Percentiles rank a stretch among this genome's conserved stretches.
These are phyloP conservation scores for Harrya chromipes DNA, from an alignment of 768 basidiomycete species.

Conservation along the genomic window DNA sequence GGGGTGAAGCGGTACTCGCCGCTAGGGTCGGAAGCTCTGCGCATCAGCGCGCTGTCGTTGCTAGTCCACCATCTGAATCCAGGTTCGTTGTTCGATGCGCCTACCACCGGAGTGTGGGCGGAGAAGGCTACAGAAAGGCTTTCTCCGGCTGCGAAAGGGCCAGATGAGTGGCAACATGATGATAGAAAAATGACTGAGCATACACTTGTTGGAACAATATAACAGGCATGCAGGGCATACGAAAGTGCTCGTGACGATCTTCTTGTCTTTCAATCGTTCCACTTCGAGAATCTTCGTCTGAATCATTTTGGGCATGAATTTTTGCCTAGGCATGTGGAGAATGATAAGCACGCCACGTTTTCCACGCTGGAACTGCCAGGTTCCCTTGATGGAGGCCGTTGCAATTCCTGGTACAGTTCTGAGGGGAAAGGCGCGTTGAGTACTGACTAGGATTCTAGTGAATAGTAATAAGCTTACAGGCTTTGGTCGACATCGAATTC, in stretches of 20 bases:
- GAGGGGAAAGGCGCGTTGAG: background rate
- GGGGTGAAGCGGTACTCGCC: slow-evolving; percentile 8
- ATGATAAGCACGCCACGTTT: slow-evolving; percentile 30
- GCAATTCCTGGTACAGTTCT: slow-evolving; percentile 14
- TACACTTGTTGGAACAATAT: slow-evolving; percentile 20
- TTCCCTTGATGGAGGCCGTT: slow-evolving; percentile 27
- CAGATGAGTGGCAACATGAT: background rate
- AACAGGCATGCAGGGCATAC: slow-evolving; percentile 28
- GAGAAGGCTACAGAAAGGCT: slow-evolving; percentile 10
- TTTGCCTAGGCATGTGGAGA: slow-evolving; percentile 23
- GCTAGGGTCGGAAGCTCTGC: background rate
- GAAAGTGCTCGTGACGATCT: slow-evolving; percentile 24
- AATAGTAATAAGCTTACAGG: background rate
- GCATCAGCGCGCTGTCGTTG: slow-evolving; percentile 3
- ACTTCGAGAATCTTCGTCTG: slow-evolving; percentile 16
- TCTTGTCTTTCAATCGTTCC: slow-evolving; percentile 16
- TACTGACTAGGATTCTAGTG: too few relatives aligned
- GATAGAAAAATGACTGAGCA: background rate
- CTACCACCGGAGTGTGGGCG: background rate
- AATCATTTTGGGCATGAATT: slow-evolving; percentile 13
- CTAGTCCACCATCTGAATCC: slow-evolving; percentile 3
- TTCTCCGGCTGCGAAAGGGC: slow-evolving; percentile 5
- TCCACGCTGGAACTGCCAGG: slow-evolving; percentile 23
- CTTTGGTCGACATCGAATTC: slow-evolving; percentile 11
- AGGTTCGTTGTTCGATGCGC: background rate